phyloP scores from a whole-genome alignment of 257 asterid genomes.

The Penstemon newberryi region DNA sequence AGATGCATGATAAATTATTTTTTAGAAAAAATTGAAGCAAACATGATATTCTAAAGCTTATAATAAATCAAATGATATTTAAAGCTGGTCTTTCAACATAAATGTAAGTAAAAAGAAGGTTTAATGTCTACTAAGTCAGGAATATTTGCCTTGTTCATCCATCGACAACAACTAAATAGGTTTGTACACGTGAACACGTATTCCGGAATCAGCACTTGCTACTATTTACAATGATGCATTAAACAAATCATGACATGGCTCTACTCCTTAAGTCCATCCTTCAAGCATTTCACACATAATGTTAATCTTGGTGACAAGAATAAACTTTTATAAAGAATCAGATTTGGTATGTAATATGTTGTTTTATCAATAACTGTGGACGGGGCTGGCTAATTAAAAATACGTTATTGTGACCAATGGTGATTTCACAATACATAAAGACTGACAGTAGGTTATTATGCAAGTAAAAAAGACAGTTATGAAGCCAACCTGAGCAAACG shows the following conservation, averaged over 20 bases:
- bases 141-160: slow-evolving; percentile 9
- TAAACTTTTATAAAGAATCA: slow-evolving; percentile 3
- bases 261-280: slow-evolving; percentile 5
- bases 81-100: not conserved
- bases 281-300: slow-evolving; percentile 11
- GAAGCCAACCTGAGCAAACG: slow-evolving; percentile 81
- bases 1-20: not conserved
- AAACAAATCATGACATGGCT: not conserved
- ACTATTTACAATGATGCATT: not conserved
- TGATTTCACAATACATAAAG: slow-evolving; percentile 14
- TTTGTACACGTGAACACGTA: not conserved
- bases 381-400: slow-evolving; percentile 15
- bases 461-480: slow-evolving; percentile 23
- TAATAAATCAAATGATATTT: not conserved
- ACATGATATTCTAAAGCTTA: slow-evolving; percentile 3
- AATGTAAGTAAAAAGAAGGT: not conserved
- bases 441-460: slow-evolving; percentile 5
- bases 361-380: slow-evolving; percentile 11
- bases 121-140: not conserved
- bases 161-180: slow-evolving; percentile 1
- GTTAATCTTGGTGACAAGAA: slow-evolving; percentile 12
- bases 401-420: slow-evolving; percentile 8
- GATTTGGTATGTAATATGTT: slow-evolving; percentile 6
- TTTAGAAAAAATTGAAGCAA: not conserved
- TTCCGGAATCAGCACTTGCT: slow-evolving; percentile 8